phyloP scores from a whole-genome alignment of 176 grass and related monocot species.

The Saccharum officinarum region DNA sequence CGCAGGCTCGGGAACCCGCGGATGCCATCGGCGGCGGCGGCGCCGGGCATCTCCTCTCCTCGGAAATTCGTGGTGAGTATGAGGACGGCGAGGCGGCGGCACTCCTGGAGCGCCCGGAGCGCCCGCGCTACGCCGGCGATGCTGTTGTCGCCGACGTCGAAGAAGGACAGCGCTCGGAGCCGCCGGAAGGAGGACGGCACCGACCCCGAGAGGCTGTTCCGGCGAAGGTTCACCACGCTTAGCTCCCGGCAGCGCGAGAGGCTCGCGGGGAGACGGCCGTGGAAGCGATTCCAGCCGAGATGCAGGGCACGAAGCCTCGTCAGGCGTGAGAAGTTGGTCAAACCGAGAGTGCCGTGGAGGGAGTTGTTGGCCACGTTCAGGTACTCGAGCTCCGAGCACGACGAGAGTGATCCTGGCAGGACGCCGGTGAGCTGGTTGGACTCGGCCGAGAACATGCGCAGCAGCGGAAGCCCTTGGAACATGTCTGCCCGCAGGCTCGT shows the following conservation, averaged over 20 bases:
- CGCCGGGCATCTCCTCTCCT: slow-evolving; percentile 17
- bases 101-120: too few relatives aligned
- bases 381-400: slow-evolving; percentile 21
- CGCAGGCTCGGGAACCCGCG: slow-evolving; percentile 23
- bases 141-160: slow-evolving; percentile 34
- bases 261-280: slow-evolving; percentile 10
- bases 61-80: slow-evolving; percentile 42
- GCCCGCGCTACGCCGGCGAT: background rate
- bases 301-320: slow-evolving; percentile 29
- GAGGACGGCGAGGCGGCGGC: background rate
- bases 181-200: slow-evolving; percentile 18
- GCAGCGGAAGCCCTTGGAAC: background rate
- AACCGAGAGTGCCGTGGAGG: slow-evolving; percentile 27
- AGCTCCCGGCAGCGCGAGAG: slow-evolving; percentile 4
- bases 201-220: background rate
- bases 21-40: background rate
- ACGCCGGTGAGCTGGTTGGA: slow-evolving; percentile 30
- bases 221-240: slow-evolving; percentile 26
- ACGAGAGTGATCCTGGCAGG: slow-evolving; percentile 22
- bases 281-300: slow-evolving; percentile 16
- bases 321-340: slow-evolving; percentile 12
- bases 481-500: background rate
- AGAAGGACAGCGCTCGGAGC: slow-evolving; percentile 15
- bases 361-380: slow-evolving; percentile 43
- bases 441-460: slow-evolving; percentile 18